Evolutionary conservation across 768 basidiomycete species (phyloP), one percentile per base, ranked within the genome.

Genomic region (Amanita rimosa): DNA sequence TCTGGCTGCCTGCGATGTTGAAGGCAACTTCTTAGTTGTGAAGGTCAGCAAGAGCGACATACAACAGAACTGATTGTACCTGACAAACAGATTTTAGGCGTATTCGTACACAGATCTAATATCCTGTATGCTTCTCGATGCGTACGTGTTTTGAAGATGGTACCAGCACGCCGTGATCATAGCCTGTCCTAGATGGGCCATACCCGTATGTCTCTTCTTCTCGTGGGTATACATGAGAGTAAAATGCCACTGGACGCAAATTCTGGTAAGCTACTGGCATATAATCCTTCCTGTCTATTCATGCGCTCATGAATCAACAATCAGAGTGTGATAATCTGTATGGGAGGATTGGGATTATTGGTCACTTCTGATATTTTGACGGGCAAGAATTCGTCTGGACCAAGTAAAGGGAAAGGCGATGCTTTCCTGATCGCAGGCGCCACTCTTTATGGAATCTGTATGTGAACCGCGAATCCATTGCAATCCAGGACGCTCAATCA

Each of bases 121-220:
- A 41, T 92, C 90, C 1, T 89, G 85, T 62, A 90, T 91, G 86
- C 75, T 93, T 17, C 81, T 93, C 43, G 88, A 92, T 58, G 85
- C 89, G 78, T 87, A 61, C 4, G 45, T 52, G 78, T 64, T 58
- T 31, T 26, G 33, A 21, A 13, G 33, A 11, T 14, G 16, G 37
- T 21, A 16, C 13, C n/a, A 24, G n/a, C 16, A 14, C 5, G 1
- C 13, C 5, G 1, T 35, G 9, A 13, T 33, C 16, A 19, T 13
- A 35, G 17, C 24, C n/a, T 16, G 7, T 36, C n/a, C 34, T 27
- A 86, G 84, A 47, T 91, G 88, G 89, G 90, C 90, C 1, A 93
- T 90, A 57, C 90, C 90, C 17, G 76, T 86, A 11, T 92, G 90
- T 62, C 67, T 92, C 60, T 74, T 86, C 65, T 80, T 92, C 64